phyloP scores from a whole-genome alignment of 768 basidiomycete species.

The Boletus patriciae region DNA sequence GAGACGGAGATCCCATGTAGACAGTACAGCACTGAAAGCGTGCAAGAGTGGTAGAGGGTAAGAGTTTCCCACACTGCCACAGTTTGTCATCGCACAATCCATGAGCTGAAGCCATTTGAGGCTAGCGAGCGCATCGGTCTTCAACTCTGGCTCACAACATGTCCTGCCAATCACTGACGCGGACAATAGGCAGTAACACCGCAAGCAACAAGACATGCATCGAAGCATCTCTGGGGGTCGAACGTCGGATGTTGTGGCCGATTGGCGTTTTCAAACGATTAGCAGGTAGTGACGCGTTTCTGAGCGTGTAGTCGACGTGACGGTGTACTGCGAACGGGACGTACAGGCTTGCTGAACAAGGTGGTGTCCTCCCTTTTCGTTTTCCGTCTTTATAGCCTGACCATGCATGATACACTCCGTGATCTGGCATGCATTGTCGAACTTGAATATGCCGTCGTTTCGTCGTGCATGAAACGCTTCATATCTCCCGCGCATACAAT shows the following conservation, averaged over 20 bases:
- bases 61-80: too few species aligned
- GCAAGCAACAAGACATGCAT: slow-evolving; percentile 15
- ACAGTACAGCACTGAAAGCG: slow-evolving; percentile 66
- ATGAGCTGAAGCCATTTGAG: slow-evolving; percentile 32
- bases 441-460: too few species aligned
- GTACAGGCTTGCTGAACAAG: slow-evolving; percentile 87
- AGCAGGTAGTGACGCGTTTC: slow-evolving; percentile 44
- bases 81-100: background rate
- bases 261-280: slow-evolving; percentile 76
- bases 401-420: too few species aligned
- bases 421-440: too few species aligned
- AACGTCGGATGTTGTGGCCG: too few species aligned
- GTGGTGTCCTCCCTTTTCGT: slow-evolving; percentile 36
- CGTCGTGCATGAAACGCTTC: too few species aligned
- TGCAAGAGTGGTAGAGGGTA: too few species aligned
- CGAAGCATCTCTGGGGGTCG: background rate
- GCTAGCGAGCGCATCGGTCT: slow-evolving; percentile 38
- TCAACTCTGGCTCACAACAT: slow-evolving; percentile 30
- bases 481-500: background rate
- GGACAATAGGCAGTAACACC: slow-evolving; percentile 14
- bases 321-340: slow-evolving; percentile 49
- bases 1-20: slow-evolving; percentile 57
- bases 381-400: background rate
- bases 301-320: slow-evolving; percentile 2
- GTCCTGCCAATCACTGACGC: slow-evolving; percentile 4